A percentile compares a stretch with the other conserved stretches of the same genome.
These are phyloP conservation scores for Penicillium sp. DNA, from an alignment of 2,329 filamentous ascomycete genomes.

Conservation along the genomic window DNA sequence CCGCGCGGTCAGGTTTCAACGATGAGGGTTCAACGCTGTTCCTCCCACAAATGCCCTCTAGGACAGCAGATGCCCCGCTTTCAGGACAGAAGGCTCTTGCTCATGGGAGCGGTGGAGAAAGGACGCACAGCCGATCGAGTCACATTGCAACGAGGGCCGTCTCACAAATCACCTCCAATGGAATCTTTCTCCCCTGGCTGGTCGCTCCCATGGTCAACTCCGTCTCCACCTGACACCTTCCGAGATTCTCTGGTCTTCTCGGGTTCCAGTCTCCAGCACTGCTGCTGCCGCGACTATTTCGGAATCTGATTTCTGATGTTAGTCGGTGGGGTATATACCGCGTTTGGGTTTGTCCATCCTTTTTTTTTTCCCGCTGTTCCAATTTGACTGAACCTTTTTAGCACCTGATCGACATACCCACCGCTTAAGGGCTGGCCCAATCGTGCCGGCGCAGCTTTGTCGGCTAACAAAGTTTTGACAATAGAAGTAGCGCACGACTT, in stretches of 20 bases:
- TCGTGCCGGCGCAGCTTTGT: slow-evolving; percentile 2
- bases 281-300: neutral
- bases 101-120: slow-evolving; percentile 25
- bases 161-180: slow-evolving; percentile 2
- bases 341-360: slow-evolving; percentile 12
- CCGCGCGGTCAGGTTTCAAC: neutral
- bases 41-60: neutral
- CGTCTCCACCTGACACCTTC: slow-evolving; percentile 23
- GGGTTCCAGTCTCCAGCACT: neutral
- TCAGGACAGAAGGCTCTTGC: slow-evolving; percentile 1
- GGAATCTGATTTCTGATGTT: slow-evolving; percentile 15
- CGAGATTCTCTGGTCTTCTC: slow-evolving; percentile 3
- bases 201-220: slow-evolving; percentile 2
- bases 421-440: slow-evolving; percentile 11
- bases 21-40: neutral
- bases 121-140: slow-evolving; percentile 18
- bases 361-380: neutral
- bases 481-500: neutral
- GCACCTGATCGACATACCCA: neutral
- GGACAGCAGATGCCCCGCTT: neutral
- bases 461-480: slow-evolving; percentile 4
- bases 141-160: slow-evolving; percentile 15
- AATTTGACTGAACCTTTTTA: neutral
- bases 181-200: slow-evolving; percentile 12
- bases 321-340: slow-evolving; percentile 6